phyloP scores from a whole-genome alignment of 2,329 filamentous ascomycete species.

The Coniochaeta hoffmannii region DNA sequence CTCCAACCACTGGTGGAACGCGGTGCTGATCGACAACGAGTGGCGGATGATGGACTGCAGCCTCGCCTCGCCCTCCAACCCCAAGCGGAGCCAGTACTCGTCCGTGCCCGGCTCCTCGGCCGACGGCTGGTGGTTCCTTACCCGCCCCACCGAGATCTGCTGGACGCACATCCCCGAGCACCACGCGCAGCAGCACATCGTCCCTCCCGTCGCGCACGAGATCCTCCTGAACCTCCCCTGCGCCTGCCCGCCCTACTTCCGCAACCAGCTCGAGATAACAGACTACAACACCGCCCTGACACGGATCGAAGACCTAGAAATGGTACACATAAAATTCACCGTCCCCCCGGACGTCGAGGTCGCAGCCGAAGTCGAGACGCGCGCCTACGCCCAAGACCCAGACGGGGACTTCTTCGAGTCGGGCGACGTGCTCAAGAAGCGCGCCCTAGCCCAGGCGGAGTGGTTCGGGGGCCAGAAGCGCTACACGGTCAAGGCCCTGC shows the following conservation, averaged over 20 bases:
- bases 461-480: conserved; percentile 84
- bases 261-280: conserved; percentile 67
- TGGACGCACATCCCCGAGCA: conserved; percentile 92
- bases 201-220: conserved; percentile 79
- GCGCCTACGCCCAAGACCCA: conserved; percentile 68
- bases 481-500: conserved; percentile 85
- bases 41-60: conserved; percentile 97
- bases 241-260: conserved; percentile 83
- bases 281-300: conserved; percentile 87
- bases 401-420: conserved; percentile 94
- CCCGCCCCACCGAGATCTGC: conserved; percentile 80
- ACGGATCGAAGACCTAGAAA: conserved; percentile 84
- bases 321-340: conserved; percentile 81
- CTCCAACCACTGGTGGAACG: conserved; percentile 97
- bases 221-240: conserved; percentile 80
- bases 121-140: conserved; percentile 91
- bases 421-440: conserved; percentile 77
- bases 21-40: conserved; percentile 84
- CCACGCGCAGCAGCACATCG: conserved; percentile 85
- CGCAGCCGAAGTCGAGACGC: conserved; percentile 84
- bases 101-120: conserved; percentile 61
- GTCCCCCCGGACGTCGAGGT: conserved; percentile 88
- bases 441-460: conserved; percentile 82
- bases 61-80: conserved; percentile 84
- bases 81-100: conserved; percentile 70